Evolutionary conservation across 2,329 filamentous ascomycete species (phyloP).

Genomic region (Colletotrichum lini): DNA sequence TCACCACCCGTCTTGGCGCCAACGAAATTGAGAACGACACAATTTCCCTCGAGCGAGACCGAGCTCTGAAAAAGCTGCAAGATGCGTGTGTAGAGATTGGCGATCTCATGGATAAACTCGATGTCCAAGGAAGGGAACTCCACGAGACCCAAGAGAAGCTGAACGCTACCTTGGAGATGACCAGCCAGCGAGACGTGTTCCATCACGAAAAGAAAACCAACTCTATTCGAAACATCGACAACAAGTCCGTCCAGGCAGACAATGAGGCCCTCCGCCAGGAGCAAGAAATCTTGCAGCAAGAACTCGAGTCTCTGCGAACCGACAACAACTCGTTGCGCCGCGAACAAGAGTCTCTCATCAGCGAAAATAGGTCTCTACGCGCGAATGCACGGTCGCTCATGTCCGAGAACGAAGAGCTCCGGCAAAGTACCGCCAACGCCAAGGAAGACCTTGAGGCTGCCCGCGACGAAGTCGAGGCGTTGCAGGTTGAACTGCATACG

Average conservation of each 20-base stretch:
- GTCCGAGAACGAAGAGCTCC: constrained; percentile 61
- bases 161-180: constrained; percentile 53
- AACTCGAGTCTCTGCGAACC: constrained; percentile 58
- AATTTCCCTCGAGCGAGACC: constrained; percentile 75
- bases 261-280: constrained; percentile 57
- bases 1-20: constrained; percentile 73
- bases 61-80: constrained; percentile 73
- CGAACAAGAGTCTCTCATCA: constrained; percentile 59
- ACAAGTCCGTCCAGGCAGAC: constrained; percentile 57
- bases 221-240: constrained; percentile 56
- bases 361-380: constrained; percentile 62
- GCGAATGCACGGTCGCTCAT: constrained; percentile 57
- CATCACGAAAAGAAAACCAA: constrained; percentile 60
- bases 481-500: constrained; percentile 55
- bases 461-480: constrained; percentile 57
- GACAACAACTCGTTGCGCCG: constrained; percentile 59
- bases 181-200: constrained; percentile 43
- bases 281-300: constrained; percentile 54
- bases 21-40: constrained; percentile 75
- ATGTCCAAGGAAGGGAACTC: constrained; percentile 58
- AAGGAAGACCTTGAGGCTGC: constrained; percentile 59
- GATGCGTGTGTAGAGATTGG: constrained; percentile 72
- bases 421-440: constrained; percentile 56
- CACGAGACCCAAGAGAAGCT: constrained; percentile 59
- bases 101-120: constrained; percentile 61